Base-by-base conservation (phyloP, 1,139 yeast genomes). In the Yamadazyma dushanensis region DNA sequence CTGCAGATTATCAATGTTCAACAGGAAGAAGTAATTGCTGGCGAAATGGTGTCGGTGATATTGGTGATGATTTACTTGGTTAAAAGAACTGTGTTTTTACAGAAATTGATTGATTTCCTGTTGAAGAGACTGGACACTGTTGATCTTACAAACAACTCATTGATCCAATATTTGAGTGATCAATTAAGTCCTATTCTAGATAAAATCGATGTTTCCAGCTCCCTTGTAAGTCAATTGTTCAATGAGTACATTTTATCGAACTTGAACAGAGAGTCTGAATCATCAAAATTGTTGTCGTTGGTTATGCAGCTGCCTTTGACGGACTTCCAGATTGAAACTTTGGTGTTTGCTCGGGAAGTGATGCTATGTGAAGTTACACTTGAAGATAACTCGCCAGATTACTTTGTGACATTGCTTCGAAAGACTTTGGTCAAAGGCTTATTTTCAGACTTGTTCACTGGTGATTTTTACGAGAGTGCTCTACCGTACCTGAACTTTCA, bases 181-280 rank as follows among this genome's bases (percentile, higher is more conserved):
- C 56, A 58, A 19, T 40, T 64, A 37, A 42, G 61, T 28, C 69
- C 69, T 0, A 35, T 65, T 13, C 42, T 65, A 16, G 69, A 62
- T 32, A 44, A 51, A 11, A 36, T 60, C n/a, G 37, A 38, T 10
- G 16, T 32, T 4, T 30, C 26, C 13, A 34, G 28, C 25, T 25
- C 36, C 2, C 9, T 26, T 8, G 20, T 41, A 6, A 28, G 26
- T 4, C 19, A 34, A 6, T 16, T 40, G 8, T 45, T 47, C 27
- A 47, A 39, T 31, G 36, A 34, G 2, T 37, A 38, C 5, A 31
- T 46, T 16, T n/a, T 40, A 16, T 8, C 17, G 32, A 18, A 34
- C 16, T 49, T 65, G 31, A 54, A 49, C 10, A 41, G 61, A 34
- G 64, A 59, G 37, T 43, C 41, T 16, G 71, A 66, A 40, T 54